phyloP scores from a whole-genome alignment of 306 rosid genomes.

The Corylus heterophylla region DNA sequence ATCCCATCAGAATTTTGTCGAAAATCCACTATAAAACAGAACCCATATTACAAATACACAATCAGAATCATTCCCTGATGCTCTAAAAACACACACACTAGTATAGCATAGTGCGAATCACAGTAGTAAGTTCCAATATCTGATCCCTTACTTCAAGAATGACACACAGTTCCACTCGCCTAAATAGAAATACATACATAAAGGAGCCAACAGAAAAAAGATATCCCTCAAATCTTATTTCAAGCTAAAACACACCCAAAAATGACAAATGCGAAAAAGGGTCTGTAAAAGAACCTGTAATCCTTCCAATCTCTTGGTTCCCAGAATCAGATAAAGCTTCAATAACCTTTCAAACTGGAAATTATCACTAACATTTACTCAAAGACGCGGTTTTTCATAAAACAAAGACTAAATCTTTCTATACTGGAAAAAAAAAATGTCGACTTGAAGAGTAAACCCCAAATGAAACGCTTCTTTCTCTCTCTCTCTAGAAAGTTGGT shows the following conservation, averaged over 20 bases:
- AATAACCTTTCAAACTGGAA: slow-evolving; percentile 1
- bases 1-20: slow-evolving; percentile 3
- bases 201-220: not conserved
- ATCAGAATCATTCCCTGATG: not conserved
- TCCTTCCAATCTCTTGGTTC: slow-evolving; percentile 7
- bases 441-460: not conserved
- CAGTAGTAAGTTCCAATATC: slow-evolving; percentile 14
- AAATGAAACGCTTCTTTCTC: not conserved
- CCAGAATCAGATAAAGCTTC: slow-evolving; percentile 3
- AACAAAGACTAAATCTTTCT: not conserved
- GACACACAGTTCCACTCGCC: not conserved
- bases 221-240: not conserved
- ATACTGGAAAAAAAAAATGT: not conserved
- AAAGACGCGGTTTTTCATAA: not conserved
- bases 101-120: slow-evolving; percentile 2
- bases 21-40: not conserved
- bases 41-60: slow-evolving; percentile 1
- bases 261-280: slow-evolving; percentile 23
- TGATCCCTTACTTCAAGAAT: slow-evolving; percentile 7
- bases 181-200: not conserved
- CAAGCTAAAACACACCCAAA: slow-evolving; percentile 9
- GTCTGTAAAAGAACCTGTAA: slow-evolving; percentile 5
- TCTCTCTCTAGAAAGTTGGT: not conserved
- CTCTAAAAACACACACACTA: not conserved
- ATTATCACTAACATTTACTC: not conserved